Evolutionary conservation across 2,329 filamentous ascomycete genomes (phyloP), one percentile per base, ranked within the genome.

Genomic region (Immersiporthe knoxdaviesiana): DNA sequence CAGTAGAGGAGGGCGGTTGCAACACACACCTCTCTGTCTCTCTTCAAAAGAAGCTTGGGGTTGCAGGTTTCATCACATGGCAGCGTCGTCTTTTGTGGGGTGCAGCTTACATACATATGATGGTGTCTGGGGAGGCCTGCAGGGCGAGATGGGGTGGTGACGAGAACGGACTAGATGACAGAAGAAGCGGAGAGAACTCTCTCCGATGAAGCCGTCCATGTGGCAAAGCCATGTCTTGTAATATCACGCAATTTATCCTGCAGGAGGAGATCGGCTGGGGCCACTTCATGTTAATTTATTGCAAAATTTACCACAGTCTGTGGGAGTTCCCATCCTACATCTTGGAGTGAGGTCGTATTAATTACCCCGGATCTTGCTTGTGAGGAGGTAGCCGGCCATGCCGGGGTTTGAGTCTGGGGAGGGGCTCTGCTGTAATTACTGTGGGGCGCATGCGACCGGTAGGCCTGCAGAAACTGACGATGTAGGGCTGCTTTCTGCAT

Each of bases 11-110:
- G 12, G 52, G 24, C 7, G 44, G 44, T 47, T 47, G 44, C 44
- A 47, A n/a, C 44, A 4, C 44, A n/a, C 44, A 18, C 7, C 27
- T 35, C 14, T 27, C 41, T 35, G 16, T 35, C 14, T 27, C 41
- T 35, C 44, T n/a, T 2, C 10, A 32, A 24, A 24, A n/a, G 3
- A 47, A 32, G 35, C 6, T 41, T 16, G 14, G 56, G 11, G 27
- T 11, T 64, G 66, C 66, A 68, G 60, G 35, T 64, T 50, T 39
- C 50, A 64, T 63, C 60, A 41, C 50, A 47, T 63, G 60, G 60
- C 47, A 63, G 12, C 60, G 50, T 59, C 56, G 65, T 62, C 44
- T 67, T 54, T 67, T 62, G 27, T 67, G 37, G 60, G 50, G 60
- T 68, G 24, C 60, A 68, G 60, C 37, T 16, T 37, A 61, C 39